Conservation (phyloP, 495 filamentous ascomycete genomes). For the Talaromyces nanjingensis region DNA sequence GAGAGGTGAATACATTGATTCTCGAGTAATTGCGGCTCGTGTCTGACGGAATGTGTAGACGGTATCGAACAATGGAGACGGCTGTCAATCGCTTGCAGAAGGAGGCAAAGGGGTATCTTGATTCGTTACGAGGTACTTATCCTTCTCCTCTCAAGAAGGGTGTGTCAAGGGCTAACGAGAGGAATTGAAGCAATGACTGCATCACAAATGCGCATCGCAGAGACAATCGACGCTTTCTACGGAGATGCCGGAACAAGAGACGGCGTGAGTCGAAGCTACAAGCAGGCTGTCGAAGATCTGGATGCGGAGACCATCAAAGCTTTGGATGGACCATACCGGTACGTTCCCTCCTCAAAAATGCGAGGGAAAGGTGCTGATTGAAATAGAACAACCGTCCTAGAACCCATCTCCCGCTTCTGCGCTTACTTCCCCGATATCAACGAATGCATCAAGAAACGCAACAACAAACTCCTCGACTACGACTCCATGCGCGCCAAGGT, state of each 20-base stretch:
- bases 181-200: constrained; percentile 79
- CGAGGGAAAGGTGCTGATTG: background rate
- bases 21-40: background rate
- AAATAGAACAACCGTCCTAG: constrained; percentile 77
- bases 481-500: constrained; percentile 92
- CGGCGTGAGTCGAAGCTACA: constrained; percentile 91
- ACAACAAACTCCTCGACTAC: constrained; percentile 96
- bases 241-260: constrained; percentile 91
- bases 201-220: constrained; percentile 98
- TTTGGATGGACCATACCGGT: constrained; percentile 93
- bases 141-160: background rate
- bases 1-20: constrained; percentile 58
- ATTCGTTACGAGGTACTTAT: constrained; percentile 72
- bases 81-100: constrained; percentile 88
- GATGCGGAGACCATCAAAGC: constrained; percentile 98
- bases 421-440: constrained; percentile 99
- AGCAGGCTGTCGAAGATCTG: constrained; percentile 94
- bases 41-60: constrained; percentile 37
- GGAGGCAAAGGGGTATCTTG: constrained; percentile 95
- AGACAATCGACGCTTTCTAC: constrained; percentile 99
- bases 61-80: constrained; percentile 93
- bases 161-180: background rate
- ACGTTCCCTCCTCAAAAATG: constrained; percentile 10
- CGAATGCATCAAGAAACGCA: constrained; percentile 97
- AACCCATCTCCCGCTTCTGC: constrained; percentile 92